A percentile compares a stretch with the other conserved stretches of the same genome.
Evolutionary conservation across 1,139 yeast species (phyloP).

Genomic region (Candida anutae): DNA sequence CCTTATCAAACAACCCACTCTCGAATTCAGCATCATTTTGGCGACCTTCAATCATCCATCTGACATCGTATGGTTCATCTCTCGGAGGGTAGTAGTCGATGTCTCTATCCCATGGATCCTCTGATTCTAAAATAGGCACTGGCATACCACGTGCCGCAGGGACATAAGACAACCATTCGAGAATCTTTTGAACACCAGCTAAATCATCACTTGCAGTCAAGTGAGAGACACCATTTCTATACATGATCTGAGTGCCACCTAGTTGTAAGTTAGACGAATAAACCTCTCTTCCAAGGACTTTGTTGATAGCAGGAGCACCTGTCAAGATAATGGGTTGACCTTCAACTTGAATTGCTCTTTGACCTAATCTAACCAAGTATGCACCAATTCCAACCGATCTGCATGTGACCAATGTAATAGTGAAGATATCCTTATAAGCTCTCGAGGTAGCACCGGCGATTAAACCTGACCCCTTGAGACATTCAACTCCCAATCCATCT

Average conservation of each 20-base stretch:
- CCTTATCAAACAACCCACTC: conserved; percentile 83
- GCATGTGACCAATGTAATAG: conserved; percentile 93
- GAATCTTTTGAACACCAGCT: conserved; percentile 91
- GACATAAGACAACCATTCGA: conserved; percentile 94
- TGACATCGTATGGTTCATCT: conserved; percentile 77
- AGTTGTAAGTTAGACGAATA: conserved; percentile 93
- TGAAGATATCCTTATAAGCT: conserved; percentile 95
- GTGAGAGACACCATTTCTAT: conserved; percentile 95
- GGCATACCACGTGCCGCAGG: conserved; percentile 90
- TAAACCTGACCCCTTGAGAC: conserved; percentile 94
- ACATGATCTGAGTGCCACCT: conserved; percentile 99
- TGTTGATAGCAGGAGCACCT: conserved; percentile 98
- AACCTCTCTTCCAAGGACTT: conserved; percentile 92
- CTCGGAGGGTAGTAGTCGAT: conserved; percentile 72
- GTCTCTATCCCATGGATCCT: conserved; percentile 90
- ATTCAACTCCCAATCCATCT: conserved; percentile 97
- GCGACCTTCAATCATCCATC: conserved; percentile 92
- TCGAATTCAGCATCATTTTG: conserved; percentile 58
- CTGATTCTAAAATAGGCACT: conserved; percentile 79
- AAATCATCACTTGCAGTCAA: conserved; percentile 91
- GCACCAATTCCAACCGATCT: conserved; percentile 99
- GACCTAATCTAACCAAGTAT: conserved; percentile 93
- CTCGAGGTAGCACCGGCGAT: conserved; percentile 98
- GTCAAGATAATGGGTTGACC: conserved; percentile 98
- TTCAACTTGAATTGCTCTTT: conserved; percentile 96